These are phyloP conservation scores for Rhizoclosmatium sp. DNA, from an alignment of 192 early-diverging fungal species.

Conservation along the genomic window DNA sequence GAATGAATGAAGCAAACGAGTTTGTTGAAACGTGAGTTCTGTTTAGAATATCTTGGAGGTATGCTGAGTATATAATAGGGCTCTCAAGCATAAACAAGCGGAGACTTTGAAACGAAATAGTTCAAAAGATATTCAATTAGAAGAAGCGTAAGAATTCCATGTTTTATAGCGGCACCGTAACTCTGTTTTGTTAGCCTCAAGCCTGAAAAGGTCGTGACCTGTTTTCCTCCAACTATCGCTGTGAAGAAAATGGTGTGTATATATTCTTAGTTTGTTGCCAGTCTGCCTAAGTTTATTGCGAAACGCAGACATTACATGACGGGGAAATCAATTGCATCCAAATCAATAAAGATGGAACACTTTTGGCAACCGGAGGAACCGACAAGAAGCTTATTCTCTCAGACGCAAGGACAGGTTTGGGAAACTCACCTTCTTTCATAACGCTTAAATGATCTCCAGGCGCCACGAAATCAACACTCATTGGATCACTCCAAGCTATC, in stretches of 20 bases:
- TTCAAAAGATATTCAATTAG: slow-evolving; percentile 20
- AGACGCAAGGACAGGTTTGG: slow-evolving; percentile 76
- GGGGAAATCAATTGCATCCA: slow-evolving; percentile 85
- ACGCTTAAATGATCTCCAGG: slow-evolving; percentile 40
- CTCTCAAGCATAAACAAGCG: slow-evolving; percentile 31
- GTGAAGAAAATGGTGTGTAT: slow-evolving; percentile 50
- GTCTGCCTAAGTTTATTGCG: neutral
- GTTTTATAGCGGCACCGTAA: neutral
- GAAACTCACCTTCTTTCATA: slow-evolving; percentile 21
- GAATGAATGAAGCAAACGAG: slow-evolving; percentile 92
- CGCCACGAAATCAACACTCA: slow-evolving; percentile 61
- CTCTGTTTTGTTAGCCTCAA: neutral
- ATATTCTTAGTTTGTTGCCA: neutral
- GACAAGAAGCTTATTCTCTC: slow-evolving; percentile 83
- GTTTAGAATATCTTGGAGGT: neutral
- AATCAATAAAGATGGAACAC: slow-evolving; percentile 69
- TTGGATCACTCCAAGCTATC: slow-evolving; percentile 84
- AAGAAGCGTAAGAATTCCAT: slow-evolving; percentile 17
- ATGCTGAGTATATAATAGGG: slow-evolving; percentile 17
- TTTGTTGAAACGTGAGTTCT: slow-evolving; percentile 80
- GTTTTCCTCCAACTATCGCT: slow-evolving; percentile 51
- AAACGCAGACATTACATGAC: slow-evolving; percentile 66
- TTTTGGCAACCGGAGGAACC: slow-evolving; percentile 82
- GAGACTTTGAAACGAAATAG: neutral
- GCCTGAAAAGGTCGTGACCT: slow-evolving; percentile 5